Conservation (phyloP, 768 basidiomycete genomes). For the Lentinula sp. region DNA sequence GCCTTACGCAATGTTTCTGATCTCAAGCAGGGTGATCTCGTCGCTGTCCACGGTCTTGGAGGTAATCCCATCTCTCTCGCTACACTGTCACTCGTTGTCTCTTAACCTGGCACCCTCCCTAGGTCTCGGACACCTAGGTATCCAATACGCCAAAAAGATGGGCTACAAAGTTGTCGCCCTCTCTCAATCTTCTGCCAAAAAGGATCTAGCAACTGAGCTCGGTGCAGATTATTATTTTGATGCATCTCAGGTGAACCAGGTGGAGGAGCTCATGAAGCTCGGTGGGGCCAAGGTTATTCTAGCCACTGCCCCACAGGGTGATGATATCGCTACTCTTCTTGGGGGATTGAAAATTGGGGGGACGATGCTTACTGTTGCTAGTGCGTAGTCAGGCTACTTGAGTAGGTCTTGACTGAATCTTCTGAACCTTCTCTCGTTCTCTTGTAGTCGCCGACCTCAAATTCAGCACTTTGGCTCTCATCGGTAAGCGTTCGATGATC, state of each 20-base stretch:
- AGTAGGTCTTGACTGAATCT: no score
- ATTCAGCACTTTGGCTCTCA: neutral
- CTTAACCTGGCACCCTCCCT: no score
- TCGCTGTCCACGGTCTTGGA: neutral
- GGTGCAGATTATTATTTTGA: neutral
- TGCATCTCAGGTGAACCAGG: neutral
- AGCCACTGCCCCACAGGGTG: neutral
- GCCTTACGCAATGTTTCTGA: neutral
- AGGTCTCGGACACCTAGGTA: neutral
- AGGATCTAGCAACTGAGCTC: neutral
- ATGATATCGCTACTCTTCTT: neutral
- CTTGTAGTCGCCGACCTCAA: neutral
- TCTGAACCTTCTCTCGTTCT: neutral
- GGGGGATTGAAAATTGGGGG: neutral
- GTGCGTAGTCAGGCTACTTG: neutral
- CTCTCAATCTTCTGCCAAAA: neutral
- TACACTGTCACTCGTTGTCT: no score
- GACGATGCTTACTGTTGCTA: neutral
- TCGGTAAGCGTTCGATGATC: neutral
- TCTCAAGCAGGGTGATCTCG: neutral
- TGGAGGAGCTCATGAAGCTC: slow-evolving; percentile 2
- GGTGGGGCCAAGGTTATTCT: neutral
- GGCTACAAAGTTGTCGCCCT: neutral
- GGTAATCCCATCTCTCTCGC: neutral
- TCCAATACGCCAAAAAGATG: slow-evolving; percentile 3